Base-by-base conservation (phyloP, 257 asterid species). In the Nicotiana obtusifolia region DNA sequence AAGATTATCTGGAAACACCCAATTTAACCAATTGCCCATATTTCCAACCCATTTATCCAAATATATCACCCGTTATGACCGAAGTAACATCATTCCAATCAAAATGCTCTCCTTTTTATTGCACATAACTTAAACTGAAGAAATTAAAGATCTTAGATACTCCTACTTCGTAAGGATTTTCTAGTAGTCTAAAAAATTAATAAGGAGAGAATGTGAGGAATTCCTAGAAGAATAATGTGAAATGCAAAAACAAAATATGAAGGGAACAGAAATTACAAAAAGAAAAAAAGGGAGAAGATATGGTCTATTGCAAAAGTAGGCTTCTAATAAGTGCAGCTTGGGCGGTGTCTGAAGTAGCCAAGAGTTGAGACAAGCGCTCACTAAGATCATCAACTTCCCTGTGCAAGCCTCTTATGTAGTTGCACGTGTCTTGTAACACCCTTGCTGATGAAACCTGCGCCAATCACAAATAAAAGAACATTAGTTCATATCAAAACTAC, bases 361-460 rank as follows among this genome's bases (percentile, higher is more conserved):
- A 82, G 82, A 93, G 81, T 77, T 92, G 92, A 33, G 97, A 88
- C 83, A 93, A 81, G 88, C 92, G 80, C 91, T 93, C 97, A 82
- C 97, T 93, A 60, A 93, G 86, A 76, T 84, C 97, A 83, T 91
- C 97, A 41, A 91, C 97, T 49, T 93, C 97, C 86, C 89, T 93
- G 61, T 93, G 94, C 86, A 93, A 87, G 86, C 88, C 91, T 89
- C 91, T 86, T 9, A 93, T 93, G 85, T 93, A 93, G 89, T 86
- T 91, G 90, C 97, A 93, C 83, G 97, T 93, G 85, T 93, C 97
- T 84, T 93, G 97, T 88, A 93, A 82, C 54, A 93, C 92, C 77
- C 87, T 89, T 0, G 93, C 84, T 60, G 97, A 87, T 86, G 97
- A 90, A 62, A 85, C 91, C 97, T 93, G 85, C 62, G 1, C 62